Conservation (phyloP, 169 alveolate genomes). For the Fabrea salina region DNA sequence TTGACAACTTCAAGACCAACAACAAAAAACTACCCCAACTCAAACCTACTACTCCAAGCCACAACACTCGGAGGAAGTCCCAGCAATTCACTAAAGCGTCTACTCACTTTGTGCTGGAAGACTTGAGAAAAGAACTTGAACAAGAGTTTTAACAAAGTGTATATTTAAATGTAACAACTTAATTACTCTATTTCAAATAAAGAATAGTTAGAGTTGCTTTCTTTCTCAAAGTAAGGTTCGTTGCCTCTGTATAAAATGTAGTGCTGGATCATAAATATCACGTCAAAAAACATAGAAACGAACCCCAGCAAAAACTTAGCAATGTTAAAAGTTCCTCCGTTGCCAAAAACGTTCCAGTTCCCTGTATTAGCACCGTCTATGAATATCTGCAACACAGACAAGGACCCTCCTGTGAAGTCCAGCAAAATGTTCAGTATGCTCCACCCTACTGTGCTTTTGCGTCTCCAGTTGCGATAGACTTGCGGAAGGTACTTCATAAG, state of each 20-base stretch:
- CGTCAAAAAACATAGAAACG: constrained; percentile 68
- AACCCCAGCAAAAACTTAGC: constrained; percentile 69
- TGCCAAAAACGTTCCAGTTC: constrained; percentile 32
- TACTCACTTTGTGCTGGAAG: too few species aligned
- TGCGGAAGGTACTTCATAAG: constrained; percentile 78
- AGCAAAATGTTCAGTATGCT: constrained; percentile 71
- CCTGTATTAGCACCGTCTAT: constrained; percentile 58
- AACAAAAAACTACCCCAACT: too few species aligned
- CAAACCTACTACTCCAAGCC: too few species aligned
- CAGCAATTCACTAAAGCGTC: too few species aligned
- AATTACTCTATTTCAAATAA: too few species aligned
- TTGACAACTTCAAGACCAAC: too few species aligned
- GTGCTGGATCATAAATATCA: constrained; percentile 74
- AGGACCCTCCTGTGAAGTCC: constrained; percentile 80
- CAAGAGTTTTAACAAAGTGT: too few species aligned
- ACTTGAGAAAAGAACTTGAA: too few species aligned
- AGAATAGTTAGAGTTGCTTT: too few species aligned
- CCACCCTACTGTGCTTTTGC: constrained; percentile 86
- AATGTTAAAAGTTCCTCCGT: constrained; percentile 55
- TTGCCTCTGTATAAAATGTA: constrained; percentile 57
- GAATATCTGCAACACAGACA: constrained; percentile 63
- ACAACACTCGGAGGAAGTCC: too few species aligned
- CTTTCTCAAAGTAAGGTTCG: too few species aligned
- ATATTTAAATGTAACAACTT: too few species aligned
- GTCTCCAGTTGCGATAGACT: constrained; percentile 66